Conservation (phyloP, 139 green algal species). For the Edaphochlamys debaryana region DNA sequence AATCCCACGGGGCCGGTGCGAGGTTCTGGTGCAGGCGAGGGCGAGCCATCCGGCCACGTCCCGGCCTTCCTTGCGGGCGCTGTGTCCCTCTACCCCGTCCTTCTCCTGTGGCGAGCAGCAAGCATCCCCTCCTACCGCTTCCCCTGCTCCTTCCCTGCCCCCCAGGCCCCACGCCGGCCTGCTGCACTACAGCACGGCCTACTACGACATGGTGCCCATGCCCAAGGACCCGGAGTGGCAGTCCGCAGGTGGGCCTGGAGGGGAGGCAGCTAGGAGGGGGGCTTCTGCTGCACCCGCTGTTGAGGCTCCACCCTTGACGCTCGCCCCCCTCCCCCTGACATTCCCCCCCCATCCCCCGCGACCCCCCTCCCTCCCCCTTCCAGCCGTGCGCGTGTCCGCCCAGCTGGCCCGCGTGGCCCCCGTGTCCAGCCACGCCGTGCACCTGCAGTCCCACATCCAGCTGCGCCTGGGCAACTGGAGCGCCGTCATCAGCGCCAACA, state of each 20-base stretch:
- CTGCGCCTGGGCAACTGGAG: constrained; percentile 47
- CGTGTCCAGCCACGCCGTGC: constrained; percentile 25
- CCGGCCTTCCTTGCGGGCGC: too few species aligned
- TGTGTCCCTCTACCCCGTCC: too few species aligned
- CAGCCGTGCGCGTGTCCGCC: not conserved
- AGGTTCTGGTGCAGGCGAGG: too few species aligned
- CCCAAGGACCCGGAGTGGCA: not conserved
- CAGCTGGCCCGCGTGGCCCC: not conserved
- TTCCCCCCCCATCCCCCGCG: not conserved
- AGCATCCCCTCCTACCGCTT: too few species aligned
- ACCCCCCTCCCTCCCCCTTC: not conserved
- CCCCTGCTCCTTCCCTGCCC: too few species aligned
- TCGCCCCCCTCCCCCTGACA: too few species aligned
- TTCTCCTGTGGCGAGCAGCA: too few species aligned
- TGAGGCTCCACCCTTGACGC: too few species aligned
- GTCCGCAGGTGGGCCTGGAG: not conserved
- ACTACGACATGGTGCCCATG: constrained; percentile 38
- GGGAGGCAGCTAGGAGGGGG: not conserved
- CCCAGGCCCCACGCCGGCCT: not conserved
- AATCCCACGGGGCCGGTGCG: too few species aligned
- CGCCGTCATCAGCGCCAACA: constrained; percentile 19
- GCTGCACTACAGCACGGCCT: constrained; percentile 12
- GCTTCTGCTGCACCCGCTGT: too few species aligned
- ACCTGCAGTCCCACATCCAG: constrained; percentile 39
- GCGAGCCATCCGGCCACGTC: too few species aligned